Base-by-base conservation (phyloP, 83 land plant species). In the Diphasiastrum complanatum region DNA sequence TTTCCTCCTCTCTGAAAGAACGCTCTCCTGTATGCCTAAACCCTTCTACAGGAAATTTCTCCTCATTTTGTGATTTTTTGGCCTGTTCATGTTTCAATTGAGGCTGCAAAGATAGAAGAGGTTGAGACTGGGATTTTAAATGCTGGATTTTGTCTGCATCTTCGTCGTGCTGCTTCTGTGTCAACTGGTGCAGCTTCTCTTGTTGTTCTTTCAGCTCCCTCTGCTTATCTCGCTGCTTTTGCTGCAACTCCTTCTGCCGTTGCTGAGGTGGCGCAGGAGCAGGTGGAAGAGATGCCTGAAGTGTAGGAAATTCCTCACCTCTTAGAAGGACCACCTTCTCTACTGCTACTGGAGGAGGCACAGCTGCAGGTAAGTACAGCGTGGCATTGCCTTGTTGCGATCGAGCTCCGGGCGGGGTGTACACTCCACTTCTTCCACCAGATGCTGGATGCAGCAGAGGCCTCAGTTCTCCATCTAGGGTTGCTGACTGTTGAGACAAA, bases 301-400 rank as follows among this genome's bases (percentile, higher is more conserved):
- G 65, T 0, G 98, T 73, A 4, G 98, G 98, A 56, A 93, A 93
- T 63, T 93, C 98, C 57, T 93, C 98, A 28, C 98, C 96, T 64
- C 86, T 77, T 60, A 93, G 73, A 22, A 93, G 78, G 5, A 73
- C 71, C 3, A 76, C 80, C 72, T 85, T 89, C 60, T 71, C 82
- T 29, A 67, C 64, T 3, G 67, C 22, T 8, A 23, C 11, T 19
- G 47, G 24, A 33, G 31, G 16, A 58, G 59, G 34, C 11, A n/a
- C 25, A 6, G 59, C 23, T 0, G 63, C 38, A 48, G 33, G 45
- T 30, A 8, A 41, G 12, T 27, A 16, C 22, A 38, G 16, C 14
- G 35, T 4, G 41, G 60, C 34, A 45, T 25, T 54, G 11, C 20
- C 34, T 56, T 58, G 63, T 51, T 32, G 29, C 2, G 70, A 31